Conservation (phyloP, 2,329 filamentous ascomycete species). For the Trichoderma koningii region DNA sequence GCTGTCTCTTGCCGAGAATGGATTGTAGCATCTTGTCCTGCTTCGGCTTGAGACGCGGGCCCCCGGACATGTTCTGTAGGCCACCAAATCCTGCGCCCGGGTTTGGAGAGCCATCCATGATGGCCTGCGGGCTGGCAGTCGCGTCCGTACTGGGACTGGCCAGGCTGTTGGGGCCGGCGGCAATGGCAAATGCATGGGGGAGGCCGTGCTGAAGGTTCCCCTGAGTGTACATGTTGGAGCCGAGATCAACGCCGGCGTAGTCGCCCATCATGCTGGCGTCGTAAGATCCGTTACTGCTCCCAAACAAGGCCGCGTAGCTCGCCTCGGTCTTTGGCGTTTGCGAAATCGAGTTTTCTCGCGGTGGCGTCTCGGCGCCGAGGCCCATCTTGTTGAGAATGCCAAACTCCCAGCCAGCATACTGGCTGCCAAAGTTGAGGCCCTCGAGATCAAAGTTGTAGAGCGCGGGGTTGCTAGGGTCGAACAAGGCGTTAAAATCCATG, state of each 20-base stretch:
- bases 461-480: constrained; percentile 88
- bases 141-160: constrained; percentile 66
- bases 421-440: constrained; percentile 84
- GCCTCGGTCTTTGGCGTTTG: constrained; percentile 43
- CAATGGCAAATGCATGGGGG: constrained; percentile 66
- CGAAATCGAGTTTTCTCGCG: constrained; percentile 62
- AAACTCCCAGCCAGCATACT: constrained; percentile 94
- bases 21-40: constrained; percentile 49
- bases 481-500: constrained; percentile 63
- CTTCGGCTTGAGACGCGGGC: constrained; percentile 44
- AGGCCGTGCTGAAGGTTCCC: constrained; percentile 63
- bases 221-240: constrained; percentile 54
- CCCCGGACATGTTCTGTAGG: constrained; percentile 38
- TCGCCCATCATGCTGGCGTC: constrained; percentile 50
- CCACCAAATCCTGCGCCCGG: constrained; percentile 34
- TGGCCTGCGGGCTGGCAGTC: constrained; percentile 61
- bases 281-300: constrained; percentile 55
- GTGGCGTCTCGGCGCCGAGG: constrained; percentile 69
- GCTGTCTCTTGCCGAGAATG: constrained; percentile 59
- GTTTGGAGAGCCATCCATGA: constrained; percentile 57
- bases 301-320: constrained; percentile 51
- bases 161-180: constrained; percentile 62
- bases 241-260: constrained; percentile 55
- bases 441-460: constrained; percentile 96
- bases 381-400: constrained; percentile 96